Conservation (phyloP, 1,139 yeast genomes). For the Taiozyma sp. region DNA sequence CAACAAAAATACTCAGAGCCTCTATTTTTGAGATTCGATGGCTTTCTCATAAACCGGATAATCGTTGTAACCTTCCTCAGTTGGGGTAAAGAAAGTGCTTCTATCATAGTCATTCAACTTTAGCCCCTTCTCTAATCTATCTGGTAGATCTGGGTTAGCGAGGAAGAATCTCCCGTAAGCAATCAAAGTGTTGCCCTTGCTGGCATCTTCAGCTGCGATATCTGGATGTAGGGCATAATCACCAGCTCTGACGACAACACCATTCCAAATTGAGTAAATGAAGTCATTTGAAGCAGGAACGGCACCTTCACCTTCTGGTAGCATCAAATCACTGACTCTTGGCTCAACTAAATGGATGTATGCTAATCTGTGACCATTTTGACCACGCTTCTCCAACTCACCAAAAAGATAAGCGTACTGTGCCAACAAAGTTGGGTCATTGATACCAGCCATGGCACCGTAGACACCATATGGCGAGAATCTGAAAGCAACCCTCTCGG, state of each 20-base stretch:
- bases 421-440: conserved; percentile 22
- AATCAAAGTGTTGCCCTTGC: conserved; percentile 30
- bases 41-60: conserved; percentile 17
- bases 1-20: not conserved
- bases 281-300: conserved; percentile 20
- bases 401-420: conserved; percentile 27
- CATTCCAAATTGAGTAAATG: conserved; percentile 32
- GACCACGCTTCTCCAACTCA: conserved; percentile 26
- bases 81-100: conserved; percentile 28
- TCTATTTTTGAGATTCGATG: not conserved
- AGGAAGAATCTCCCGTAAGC: conserved; percentile 43
- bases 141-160: conserved; percentile 43
- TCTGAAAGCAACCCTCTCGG: conserved; percentile 27
- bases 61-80: conserved; percentile 30
- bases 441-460: conserved; percentile 27
- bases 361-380: conserved; percentile 34
- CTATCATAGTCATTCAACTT: conserved; percentile 29
- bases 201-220: conserved; percentile 16
- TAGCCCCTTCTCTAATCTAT: conserved; percentile 31
- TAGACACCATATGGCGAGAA: conserved; percentile 30
- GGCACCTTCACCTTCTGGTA: conserved; percentile 9
- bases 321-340: conserved; percentile 21
- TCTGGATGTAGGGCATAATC: conserved; percentile 27
- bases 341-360: conserved; percentile 46
- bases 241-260: conserved; percentile 35